Evolutionary conservation across 2,329 filamentous ascomycete genomes (phyloP), one percentile per base, ranked within the genome.

Genomic region (Aspergillus piperis): DNA sequence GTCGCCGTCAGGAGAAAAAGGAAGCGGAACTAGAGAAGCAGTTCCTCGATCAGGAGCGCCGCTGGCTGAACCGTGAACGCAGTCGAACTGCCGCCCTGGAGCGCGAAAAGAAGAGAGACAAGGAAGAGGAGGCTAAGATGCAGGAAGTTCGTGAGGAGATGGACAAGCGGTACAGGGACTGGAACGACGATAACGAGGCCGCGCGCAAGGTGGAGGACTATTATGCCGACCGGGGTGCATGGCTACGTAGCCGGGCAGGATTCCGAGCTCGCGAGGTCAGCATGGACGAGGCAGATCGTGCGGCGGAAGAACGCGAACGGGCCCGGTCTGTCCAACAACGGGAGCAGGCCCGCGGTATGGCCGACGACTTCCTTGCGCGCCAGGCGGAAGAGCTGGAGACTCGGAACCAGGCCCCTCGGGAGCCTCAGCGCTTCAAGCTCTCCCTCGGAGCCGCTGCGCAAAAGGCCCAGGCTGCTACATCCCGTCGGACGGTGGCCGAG

Each of bases 401-500:
- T 21, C 77, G 77, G 32, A 69, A 73, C n/a, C 72, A 77, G 58
- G 75, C 77, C 51, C 80, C 80, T 25, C 73, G 74, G 39, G 80
- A 78, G 58, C 91, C 90, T 3, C 88, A 91, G 71, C 88, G 89
- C 23, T 96, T 98, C 84, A 98, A 96, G 76, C 85, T 98, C 59
- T 96, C 92, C 1, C 88, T 98, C 25, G 93, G 93, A 57, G 92
- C 92, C 0, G 91, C 93, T 0, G 91, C 92, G 0, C 92, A 96
- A 74, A 92, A 86, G 71, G 84, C 83, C 15, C 83, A 85, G 57
- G 82, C 83, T 5, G 78, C 80, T 17, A 81, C 81, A 53, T 82
- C 85, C 60, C 86, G 91, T 61, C 89, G 92, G 62, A 96, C 92
- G 0, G 89, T 96, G 63, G 92, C 92, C 59, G 95, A 99, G 73